Base-by-base conservation (phyloP, 768 basidiomycete genomes). In the Russula compacta region DNA sequence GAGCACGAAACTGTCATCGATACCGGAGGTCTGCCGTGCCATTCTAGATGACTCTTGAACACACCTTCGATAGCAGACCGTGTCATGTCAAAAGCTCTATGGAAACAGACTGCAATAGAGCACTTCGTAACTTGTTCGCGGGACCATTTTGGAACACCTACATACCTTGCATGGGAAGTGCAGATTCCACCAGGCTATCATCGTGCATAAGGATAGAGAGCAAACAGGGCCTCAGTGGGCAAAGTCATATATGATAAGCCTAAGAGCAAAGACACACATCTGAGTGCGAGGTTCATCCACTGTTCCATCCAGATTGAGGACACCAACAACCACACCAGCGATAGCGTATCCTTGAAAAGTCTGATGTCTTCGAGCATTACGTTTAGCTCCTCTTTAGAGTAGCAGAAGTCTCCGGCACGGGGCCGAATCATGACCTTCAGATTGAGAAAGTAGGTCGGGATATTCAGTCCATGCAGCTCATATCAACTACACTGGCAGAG, bases 311-410 rank as follows among this genome's bases (percentile, higher is more conserved):
- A 70, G 69, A 47, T 78, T 80, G 64, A 94, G 75, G 9, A 78
- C 76, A 2, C 85, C 86, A 33, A 91, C 73, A 4, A 89, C 87
- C 42, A 92, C 77, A 14, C 90, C 87, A 49, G 78, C 76, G 19
- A 85, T 78, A 10, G 78, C 81, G 53, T 69, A 32, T 76, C 71
- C 66, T 82, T 87, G 73, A 88, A 86, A 17, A 75, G 63, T 10
- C 71, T 74, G 50, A 90, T 84, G 67, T 93, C 92, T 68, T 85
- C 83, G 36, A 83, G 67, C 85, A 93, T 93, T 53, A 89, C 82
- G 11, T 78, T 75, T 5, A 90, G 59, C 69, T 94, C 92, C 8
- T 73, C 72, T 9, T 79, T 71, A 2, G 84, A 79, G 70, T 92
- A 94, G 4, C 84, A 69, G 70, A 94, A 93, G 70, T 91, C 89